These are phyloP conservation scores for Stephania japonica DNA, from an alignment of 164 flowering plant species.

Conservation along the genomic window DNA sequence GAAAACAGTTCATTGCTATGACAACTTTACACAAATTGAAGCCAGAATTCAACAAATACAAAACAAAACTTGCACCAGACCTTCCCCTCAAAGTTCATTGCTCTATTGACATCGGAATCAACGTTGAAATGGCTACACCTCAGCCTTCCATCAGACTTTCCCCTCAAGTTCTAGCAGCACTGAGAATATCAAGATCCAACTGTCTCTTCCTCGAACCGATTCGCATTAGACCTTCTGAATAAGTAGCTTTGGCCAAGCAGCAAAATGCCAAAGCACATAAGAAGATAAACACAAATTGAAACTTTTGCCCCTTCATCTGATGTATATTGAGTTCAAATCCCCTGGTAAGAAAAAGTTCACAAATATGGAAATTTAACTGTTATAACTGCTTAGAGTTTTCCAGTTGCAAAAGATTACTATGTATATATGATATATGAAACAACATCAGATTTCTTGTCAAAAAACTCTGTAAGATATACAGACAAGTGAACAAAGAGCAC, in stretches of 20 bases:
- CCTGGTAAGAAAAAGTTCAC: constrained; percentile 6
- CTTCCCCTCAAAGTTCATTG: too few species aligned
- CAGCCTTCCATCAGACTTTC: background rate
- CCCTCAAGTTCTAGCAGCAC: constrained; percentile 19
- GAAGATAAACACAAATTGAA: constrained; percentile 17
- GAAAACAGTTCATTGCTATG: too few species aligned
- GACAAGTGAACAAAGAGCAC: too few species aligned
- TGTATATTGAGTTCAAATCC: background rate
- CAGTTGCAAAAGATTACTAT: too few species aligned
- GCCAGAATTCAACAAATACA: too few species aligned
- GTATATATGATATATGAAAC: too few species aligned
- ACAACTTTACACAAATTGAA: too few species aligned
- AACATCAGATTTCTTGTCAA: too few species aligned
- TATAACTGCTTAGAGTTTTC: background rate
- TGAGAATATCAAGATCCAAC: constrained; percentile 19
- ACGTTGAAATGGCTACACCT: background rate
- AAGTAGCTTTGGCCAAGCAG: constrained; percentile 13
- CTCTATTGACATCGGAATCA: constrained; percentile 21
- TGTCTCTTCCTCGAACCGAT: constrained; percentile 35
- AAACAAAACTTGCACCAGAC: too few species aligned
- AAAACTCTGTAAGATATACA: too few species aligned
- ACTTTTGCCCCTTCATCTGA: constrained; percentile 22
- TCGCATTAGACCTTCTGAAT: constrained; percentile 38
- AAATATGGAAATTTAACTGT: background rate
- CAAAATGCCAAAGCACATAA: constrained; percentile 16